Evolutionary conservation across 208 protist species (phyloP), one percentile per base, ranked within the genome.

Genomic region (Wallacemonas sp.): DNA sequence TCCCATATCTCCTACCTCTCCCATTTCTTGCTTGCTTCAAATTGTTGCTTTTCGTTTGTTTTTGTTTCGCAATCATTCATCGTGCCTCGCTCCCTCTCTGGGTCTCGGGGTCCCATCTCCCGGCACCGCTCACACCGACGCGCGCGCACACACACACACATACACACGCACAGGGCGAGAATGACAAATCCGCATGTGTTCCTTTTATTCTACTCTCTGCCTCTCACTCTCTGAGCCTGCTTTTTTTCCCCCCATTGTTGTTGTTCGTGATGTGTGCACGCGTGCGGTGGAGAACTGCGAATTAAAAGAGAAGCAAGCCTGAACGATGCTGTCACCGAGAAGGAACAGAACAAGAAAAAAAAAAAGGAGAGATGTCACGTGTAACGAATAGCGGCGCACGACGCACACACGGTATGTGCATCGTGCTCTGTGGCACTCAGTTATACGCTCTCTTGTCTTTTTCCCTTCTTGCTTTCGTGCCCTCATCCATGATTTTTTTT

Each of bases 1-100:
- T 28, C 18, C 0, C 0, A 1, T 42, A 12, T 54, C 20, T n/a
- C n/a, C n/a, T n/a, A n/a, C n/a, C n/a, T n/a, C n/a, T 41, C 23
- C 26, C 29, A 57, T 57, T 25, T 5, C 57, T 44, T 67, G 42
- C 2, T 29, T 49, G 28, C 12, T 10, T 23, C 44, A 67, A 68
- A 10, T 64, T 31, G 20, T 50, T 54, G n/a, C 29, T 54, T 25
- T 44, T 59, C n/a, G 5, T 3, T 14, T 23, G 33, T 61, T 69
- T 39, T 61, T 33, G 7, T 48, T 61, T 52, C 33, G n/a, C 42
- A 23, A 48, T 14, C 42, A 48, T 22, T 25, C 16, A 0, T 48
- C n/a, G 42, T 5, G n/a, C n/a, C n/a, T 22, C n/a, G 4, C n/a
- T 48, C 42, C 7, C 42, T 48, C n/a, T 48, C 42, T 48, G 5